phyloP scores from a whole-genome alignment of 2,329 filamentous ascomycete genomes.

The Fusarium guadeloupense region DNA sequence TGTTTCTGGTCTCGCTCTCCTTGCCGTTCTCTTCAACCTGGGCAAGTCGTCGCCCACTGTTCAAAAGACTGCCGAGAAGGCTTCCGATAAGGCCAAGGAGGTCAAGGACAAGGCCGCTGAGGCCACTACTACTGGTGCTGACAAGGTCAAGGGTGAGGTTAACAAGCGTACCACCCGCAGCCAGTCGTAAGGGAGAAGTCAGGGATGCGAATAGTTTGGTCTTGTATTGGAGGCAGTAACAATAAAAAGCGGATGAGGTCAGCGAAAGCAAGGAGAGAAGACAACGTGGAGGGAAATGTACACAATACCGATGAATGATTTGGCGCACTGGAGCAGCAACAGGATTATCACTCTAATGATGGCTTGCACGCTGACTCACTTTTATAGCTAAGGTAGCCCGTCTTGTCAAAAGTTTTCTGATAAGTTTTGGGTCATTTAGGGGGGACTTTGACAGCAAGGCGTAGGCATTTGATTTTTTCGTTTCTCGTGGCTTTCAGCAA shows the following conservation, averaged over 20 bases:
- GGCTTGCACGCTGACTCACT: conserved; percentile 16
- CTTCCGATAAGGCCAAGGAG: conserved; percentile 77
- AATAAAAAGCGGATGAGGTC: conserved; percentile 11
- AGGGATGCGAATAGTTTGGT: background rate
- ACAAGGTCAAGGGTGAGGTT: conserved; percentile 79
- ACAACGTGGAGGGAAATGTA: conserved; percentile 28
- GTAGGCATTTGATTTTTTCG: conserved; percentile 26
- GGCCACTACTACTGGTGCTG: conserved; percentile 68
- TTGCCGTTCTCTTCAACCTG: conserved; percentile 72
- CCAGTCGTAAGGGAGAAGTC: conserved; percentile 55
- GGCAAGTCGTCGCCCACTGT: conserved; percentile 73
- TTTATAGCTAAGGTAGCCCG: background rate
- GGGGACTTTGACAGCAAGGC: conserved; percentile 21
- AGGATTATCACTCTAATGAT: conserved; percentile 27
- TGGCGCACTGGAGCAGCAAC: conserved; percentile 32
- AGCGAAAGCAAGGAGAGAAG: conserved; percentile 16
- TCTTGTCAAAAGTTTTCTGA: background rate
- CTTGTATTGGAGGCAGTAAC: conserved; percentile 3
- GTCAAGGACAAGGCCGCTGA: conserved; percentile 73
- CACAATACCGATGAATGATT: conserved; percentile 34
- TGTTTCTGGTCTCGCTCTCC: conserved; percentile 74
- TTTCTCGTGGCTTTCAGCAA: conserved; percentile 6
- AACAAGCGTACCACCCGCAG: conserved; percentile 69
- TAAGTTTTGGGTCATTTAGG: conserved; percentile 4
- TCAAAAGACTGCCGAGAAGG: conserved; percentile 74